Percentiles rank a stretch among this genome's conserved stretches.
Conservation (phyloP, 257 asterid species). For the Primulina tabacum region DNA sequence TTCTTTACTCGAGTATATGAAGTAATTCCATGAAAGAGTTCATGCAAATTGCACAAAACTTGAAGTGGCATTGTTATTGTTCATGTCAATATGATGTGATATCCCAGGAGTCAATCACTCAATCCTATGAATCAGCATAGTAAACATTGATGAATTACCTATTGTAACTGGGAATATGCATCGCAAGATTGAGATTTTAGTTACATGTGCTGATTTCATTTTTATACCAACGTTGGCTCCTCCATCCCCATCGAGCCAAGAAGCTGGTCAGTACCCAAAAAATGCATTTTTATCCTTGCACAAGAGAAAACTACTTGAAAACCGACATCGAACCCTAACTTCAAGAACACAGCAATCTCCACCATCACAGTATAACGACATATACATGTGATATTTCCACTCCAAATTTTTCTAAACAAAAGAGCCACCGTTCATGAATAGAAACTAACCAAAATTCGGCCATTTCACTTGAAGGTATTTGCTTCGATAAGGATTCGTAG, state of each 20-base stretch:
- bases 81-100: too few species aligned
- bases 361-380: too few species aligned
- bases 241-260: background rate
- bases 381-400: background rate
- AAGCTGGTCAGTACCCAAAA: background rate
- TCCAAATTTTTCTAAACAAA: background rate
- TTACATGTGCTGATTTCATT: too few species aligned
- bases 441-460: slow-evolving; percentile 82
- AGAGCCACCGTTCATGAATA: slow-evolving; percentile 4
- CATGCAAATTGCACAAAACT: background rate
- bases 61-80: too few species aligned
- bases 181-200: too few species aligned
- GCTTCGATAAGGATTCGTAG: slow-evolving; percentile 77
- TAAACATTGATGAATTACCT: too few species aligned
- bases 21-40: background rate
- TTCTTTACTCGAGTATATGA: background rate
- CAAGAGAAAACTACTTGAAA: background rate
- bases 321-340: background rate
- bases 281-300: background rate
- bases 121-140: too few species aligned
- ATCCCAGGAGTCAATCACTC: too few species aligned
- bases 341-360: background rate
- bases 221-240: too few species aligned
- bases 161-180: too few species aligned
- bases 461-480: slow-evolving; percentile 96